Base-by-base conservation (phyloP, 2,329 filamentous ascomycete genomes). In the Diaporthe helianthi region DNA sequence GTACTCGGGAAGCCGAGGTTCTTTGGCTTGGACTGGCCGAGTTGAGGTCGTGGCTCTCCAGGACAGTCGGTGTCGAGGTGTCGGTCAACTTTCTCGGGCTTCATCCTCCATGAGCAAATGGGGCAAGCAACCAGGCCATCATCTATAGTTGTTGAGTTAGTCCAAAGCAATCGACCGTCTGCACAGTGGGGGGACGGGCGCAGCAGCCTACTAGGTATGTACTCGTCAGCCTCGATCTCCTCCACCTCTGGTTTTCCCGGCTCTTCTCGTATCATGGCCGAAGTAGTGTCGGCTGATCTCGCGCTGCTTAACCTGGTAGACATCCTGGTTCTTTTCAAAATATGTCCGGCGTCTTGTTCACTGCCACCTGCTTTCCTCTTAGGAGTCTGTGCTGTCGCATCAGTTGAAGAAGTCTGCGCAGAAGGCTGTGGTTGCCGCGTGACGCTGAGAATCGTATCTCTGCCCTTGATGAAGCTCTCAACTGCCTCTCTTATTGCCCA, bases 401-500 rank as follows among this genome's bases (percentile, higher is more conserved):
- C 69, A 13, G 71, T 55, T 0, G 72, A 61, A 19, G 73, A 54
- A 36, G 75, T 72, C n/a, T 78, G 74, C 0, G 72, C 64, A 19
- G 73, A 54, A 38, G 75, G 72, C n/a, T 78, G 74, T n/a, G 81
- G 79, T 64, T 76, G 81, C 55, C 80, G 86, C 36, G 93, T 93
- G 74, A 94, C 83, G 1, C 85, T 82, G 31, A 98, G 79, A 4
- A 92, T 84, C 24, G 81, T 81, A 4, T 86, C 79, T 67, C 95
- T 85, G 5, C 89, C 89, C 65, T 84, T 86, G 73, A 87, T 83
- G 73, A 98, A 99, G 0, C 90, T 87, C 47, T 93, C 90, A 10
- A 97, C 92, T 1, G 95, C 85, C 77, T 98, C 94, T 76, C 96
- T 89, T 73, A 98, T 83, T 0, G 91, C 90, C 86, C 91, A 92